phyloP scores from a whole-genome alignment of 1,139 yeast genomes.

The Sugiyamaella sp. region DNA sequence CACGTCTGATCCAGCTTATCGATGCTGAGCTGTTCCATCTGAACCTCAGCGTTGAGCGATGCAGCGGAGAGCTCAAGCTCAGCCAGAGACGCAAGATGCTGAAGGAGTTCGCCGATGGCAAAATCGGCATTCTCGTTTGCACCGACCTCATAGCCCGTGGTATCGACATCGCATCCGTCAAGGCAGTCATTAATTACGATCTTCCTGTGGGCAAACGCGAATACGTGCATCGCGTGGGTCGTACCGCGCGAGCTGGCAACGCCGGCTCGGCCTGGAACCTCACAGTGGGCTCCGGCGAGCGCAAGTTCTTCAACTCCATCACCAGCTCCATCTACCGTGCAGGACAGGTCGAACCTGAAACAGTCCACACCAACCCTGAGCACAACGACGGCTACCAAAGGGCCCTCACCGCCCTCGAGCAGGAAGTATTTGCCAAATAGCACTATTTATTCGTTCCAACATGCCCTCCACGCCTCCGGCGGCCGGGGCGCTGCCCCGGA shows the following conservation, averaged over 20 bases:
- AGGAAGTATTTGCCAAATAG: constrained; percentile 42
- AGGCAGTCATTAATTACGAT: constrained; percentile 85
- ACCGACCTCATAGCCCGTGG: constrained; percentile 97
- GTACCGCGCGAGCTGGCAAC: constrained; percentile 92
- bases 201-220: constrained; percentile 87
- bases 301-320: constrained; percentile 57
- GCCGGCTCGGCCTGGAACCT: constrained; percentile 73
- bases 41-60: constrained; percentile 35
- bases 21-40: constrained; percentile 36
- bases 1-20: constrained; percentile 60
- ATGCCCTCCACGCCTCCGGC: constrained; percentile 4
- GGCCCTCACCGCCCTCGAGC: constrained; percentile 50
- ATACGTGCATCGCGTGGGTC: constrained; percentile 92
- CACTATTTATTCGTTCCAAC: background rate
- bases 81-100: constrained; percentile 46
- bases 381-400: constrained; percentile 47
- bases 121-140: constrained; percentile 65
- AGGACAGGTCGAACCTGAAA: constrained; percentile 12
- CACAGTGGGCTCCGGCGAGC: constrained; percentile 75
- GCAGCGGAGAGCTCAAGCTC: constrained; percentile 45
- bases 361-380: constrained; percentile 5
- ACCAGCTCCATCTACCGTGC: constrained; percentile 36
- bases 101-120: constrained; percentile 56
- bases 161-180: constrained; percentile 72
- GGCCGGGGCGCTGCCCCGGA: constrained; percentile 4